Conservation (phyloP, 2,329 filamentous ascomycete species). For the Bipolaris victoriae region DNA sequence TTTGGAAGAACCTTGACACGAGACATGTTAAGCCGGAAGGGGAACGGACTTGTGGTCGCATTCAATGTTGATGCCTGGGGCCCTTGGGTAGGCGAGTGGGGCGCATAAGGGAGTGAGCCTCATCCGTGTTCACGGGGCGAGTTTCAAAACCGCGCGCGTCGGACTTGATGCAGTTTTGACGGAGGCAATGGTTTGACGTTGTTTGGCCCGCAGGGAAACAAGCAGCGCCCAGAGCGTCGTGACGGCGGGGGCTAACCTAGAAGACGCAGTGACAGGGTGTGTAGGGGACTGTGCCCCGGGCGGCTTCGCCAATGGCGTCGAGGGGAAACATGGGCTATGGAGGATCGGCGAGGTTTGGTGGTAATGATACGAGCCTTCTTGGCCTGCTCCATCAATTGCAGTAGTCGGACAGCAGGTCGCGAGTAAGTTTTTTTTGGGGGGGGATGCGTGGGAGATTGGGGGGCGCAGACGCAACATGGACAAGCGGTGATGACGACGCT, state of each 20-base stretch:
- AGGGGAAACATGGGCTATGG: not conserved
- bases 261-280: constrained; percentile 37
- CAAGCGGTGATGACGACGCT: constrained; percentile 31
- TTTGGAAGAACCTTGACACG: constrained; percentile 48
- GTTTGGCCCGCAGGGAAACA: constrained; percentile 47
- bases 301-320: not conserved
- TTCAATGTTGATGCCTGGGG: constrained; percentile 37
- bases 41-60: constrained; percentile 34
- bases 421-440: not conserved
- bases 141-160: constrained; percentile 51
- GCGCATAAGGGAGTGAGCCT: constrained; percentile 40
- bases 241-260: constrained; percentile 46
- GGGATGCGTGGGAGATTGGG: not conserved
- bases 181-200: constrained; percentile 49
- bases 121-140: constrained; percentile 39
- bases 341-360: too few relatives aligned
- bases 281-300: constrained; percentile 37
- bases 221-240: constrained; percentile 39
- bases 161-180: constrained; percentile 45
- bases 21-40: constrained; percentile 47
- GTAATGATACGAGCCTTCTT: too few relatives aligned
- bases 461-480: constrained; percentile 29
- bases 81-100: constrained; percentile 26
- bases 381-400: not conserved
- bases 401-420: not conserved